Conservation (phyloP, 75 land plant genomes). For the Isoetes taiwanensis region DNA sequence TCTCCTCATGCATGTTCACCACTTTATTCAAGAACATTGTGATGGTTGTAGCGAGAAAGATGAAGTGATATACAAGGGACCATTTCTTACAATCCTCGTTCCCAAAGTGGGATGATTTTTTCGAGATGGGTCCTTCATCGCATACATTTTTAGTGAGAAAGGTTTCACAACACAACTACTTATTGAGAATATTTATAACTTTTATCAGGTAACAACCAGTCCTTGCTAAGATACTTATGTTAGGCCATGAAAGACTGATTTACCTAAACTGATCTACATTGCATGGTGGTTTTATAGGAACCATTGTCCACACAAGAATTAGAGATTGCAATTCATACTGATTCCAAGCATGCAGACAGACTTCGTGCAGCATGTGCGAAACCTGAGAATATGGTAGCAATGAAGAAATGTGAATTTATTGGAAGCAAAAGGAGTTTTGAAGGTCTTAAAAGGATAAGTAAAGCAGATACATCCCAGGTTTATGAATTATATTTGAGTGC, state of each 20-base stretch:
- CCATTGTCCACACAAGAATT: constrained; percentile 59
- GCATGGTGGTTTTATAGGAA: too few species aligned
- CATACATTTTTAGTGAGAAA: constrained; percentile 58
- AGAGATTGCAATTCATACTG: constrained; percentile 75
- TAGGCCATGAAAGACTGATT: too few species aligned
- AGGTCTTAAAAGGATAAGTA: constrained; percentile 61
- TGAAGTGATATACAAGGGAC: constrained; percentile 57
- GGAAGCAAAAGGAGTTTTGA: constrained; percentile 85
- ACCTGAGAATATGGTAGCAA: constrained; percentile 30
- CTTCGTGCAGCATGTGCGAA: constrained; percentile 53
- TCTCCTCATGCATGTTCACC: too few species aligned
- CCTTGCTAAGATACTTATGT: too few species aligned
- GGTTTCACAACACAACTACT: constrained; percentile 76
- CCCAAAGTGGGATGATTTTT: constrained; percentile 80
- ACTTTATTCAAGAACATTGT: too few species aligned
- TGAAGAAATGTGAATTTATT: constrained; percentile 58
- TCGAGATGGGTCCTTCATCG: constrained; percentile 89
- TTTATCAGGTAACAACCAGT: constrained; percentile 98
- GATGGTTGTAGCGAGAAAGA: constrained; percentile 58
- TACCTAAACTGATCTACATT: too few species aligned
- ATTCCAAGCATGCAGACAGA: constrained; percentile 82
- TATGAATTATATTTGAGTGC: constrained; percentile 74
- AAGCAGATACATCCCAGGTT: constrained; percentile 57
- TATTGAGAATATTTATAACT: constrained; percentile 59
- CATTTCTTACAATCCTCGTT: constrained; percentile 68